Evolutionary conservation across 202 grass and related monocot genomes (phyloP).

Genomic region (Panicum virgatum): DNA sequence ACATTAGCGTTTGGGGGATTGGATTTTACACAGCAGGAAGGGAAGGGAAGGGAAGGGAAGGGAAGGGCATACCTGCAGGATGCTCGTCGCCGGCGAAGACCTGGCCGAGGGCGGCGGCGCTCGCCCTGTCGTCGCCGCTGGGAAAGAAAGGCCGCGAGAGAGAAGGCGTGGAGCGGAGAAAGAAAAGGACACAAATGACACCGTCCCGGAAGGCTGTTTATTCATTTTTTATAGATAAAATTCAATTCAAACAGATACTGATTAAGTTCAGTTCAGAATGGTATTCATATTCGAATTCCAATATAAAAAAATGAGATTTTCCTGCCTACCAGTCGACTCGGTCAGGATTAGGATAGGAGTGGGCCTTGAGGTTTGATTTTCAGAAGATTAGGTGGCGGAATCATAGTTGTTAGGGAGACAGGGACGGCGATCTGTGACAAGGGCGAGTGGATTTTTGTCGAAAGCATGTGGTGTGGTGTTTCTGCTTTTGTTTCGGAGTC

Average conservation of each 20-base stretch:
- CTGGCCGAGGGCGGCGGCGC: neutral
- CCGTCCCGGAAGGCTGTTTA: no score
- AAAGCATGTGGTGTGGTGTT: no score
- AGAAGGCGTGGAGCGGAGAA: no score
- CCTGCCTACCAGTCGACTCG: no score
- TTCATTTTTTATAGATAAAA: no score
- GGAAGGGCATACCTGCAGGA: neutral
- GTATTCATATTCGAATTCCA: no score
- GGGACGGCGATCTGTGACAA: neutral
- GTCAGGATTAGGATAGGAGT: no score
- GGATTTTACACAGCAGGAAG: neutral
- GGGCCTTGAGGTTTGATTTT: neutral
- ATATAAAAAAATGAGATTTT: no score
- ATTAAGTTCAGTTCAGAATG: no score
- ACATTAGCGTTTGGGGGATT: neutral
- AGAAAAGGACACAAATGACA: no score
- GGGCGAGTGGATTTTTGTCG: neutral
- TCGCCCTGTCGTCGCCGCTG: neutral
- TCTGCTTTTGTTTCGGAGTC: neutral
- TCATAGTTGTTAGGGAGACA: slow-evolving; percentile 3
- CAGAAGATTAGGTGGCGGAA: slow-evolving; percentile 26
- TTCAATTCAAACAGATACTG: no score
- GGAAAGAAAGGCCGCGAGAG: no score
- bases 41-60: neutral
- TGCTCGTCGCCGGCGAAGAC: neutral